Evolutionary conservation across 2,329 filamentous ascomycete species (phyloP).

Genomic region (Pseudogymnoascus sp.): DNA sequence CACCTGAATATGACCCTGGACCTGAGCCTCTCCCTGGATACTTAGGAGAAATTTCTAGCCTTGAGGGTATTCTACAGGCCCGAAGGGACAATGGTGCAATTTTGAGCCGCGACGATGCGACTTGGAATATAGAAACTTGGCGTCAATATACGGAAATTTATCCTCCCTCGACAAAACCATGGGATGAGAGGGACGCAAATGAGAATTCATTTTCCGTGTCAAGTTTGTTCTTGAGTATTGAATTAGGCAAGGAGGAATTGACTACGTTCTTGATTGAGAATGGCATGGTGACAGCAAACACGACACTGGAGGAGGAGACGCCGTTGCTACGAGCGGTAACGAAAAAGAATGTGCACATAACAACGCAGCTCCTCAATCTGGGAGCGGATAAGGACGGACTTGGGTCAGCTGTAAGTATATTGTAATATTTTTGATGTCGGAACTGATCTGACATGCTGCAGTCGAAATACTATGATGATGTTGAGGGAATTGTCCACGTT

Average conservation of each 20-base stretch:
- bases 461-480: not conserved
- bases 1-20: not conserved
- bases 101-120: not conserved
- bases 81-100: not conserved
- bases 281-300: slow-evolving; percentile 3
- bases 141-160: not conserved
- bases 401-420: slow-evolving; percentile 13
- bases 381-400: slow-evolving; percentile 15
- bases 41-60: not conserved
- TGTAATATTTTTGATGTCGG: not conserved
- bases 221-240: not conserved
- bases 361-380: slow-evolving; percentile 11
- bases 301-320: slow-evolving; percentile 8
- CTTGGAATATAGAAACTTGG: not conserved
- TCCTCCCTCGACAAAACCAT: not conserved
- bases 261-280: not conserved
- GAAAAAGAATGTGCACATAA: slow-evolving; percentile 12
- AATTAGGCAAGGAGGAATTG: not conserved
- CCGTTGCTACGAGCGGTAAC: slow-evolving; percentile 13
- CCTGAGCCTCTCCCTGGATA: not conserved
- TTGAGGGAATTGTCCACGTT: not conserved
- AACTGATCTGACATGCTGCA: not conserved
- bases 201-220: not conserved
- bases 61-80: not conserved
- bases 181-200: not conserved